Base-by-base conservation (phyloP, 2,329 filamentous ascomycete species). In the Hypoxylon sp. region DNA sequence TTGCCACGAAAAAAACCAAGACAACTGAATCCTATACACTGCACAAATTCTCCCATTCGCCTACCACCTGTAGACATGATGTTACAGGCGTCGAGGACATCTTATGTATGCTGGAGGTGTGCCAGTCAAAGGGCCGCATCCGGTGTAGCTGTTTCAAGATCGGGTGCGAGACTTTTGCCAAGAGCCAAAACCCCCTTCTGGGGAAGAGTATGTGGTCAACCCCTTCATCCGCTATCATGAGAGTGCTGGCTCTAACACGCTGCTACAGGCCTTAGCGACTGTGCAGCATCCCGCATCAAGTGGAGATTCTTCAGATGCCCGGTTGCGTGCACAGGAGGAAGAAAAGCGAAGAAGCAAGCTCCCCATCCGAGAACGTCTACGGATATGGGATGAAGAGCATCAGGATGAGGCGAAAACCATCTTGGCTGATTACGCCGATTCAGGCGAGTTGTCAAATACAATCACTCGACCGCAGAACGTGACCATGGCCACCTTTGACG, bases 331-430 rank as follows among this genome's bases (percentile, higher is more conserved):
- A 53, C n/a, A 1, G 48, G 17, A 65, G 44, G 46, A 37, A 13
- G 24, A 42, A 48, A 27, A 53, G 55, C n/a, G 48, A 24, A 35
- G 24, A 37, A 42, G 46, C 13, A 61, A 27, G 21, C 46, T 63
- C 15, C 58, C 71, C 1, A 82, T 86, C 46, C 81, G 84, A 39
- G 72, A 82, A 39, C 78, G 78, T 13, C 77, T 87, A 27, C 78
- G 78, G 29, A 68, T 74, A 70, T 86, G 84, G 84, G 77, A 81
- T 51, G 57, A 69, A 15, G 75, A 80, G 56, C 80, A 85, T 58
- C 74, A 74, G 8, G 63, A 61, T 19, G 66, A 72, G 39, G 66
- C 64, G 2, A 68, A 74, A 3, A 52, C 46, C 10, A 70, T 79
- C 8, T 48, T 78, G 11, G 6, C 31, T 3, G 81, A 84, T 61